phyloP scores from a whole-genome alignment of 345 rosid genomes.

The Salix viminalis region DNA sequence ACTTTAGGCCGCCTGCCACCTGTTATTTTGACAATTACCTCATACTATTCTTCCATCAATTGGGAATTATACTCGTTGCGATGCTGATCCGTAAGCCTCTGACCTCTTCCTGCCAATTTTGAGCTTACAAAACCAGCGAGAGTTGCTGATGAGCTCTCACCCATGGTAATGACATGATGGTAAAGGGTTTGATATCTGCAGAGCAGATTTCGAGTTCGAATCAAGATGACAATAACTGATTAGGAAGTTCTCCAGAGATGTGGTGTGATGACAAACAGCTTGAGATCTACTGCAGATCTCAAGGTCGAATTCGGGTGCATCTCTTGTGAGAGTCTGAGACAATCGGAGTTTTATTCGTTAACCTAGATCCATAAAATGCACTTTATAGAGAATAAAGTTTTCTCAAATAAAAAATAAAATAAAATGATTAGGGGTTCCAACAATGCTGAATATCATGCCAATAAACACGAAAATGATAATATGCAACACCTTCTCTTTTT shows the following conservation, averaged over 20 bases:
- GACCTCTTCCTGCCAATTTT: neutral
- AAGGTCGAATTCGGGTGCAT: fast-evolving
- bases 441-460: slow-evolving; percentile 67
- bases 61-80: neutral
- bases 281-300: no score
- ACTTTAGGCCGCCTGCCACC: neutral
- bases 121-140: neutral
- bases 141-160: no score
- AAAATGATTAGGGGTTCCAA: slow-evolving; percentile 18
- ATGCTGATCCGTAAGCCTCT: slow-evolving; percentile 1
- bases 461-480: slow-evolving; percentile 36
- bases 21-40: neutral
- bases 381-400: no score
- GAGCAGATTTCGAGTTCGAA: no score
- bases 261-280: fast-evolving
- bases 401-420: fast-evolving
- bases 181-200: no score
- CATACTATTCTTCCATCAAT: neutral
- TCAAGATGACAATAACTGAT: no score
- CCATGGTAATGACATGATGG: no score
- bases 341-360: no score
- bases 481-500: no score
- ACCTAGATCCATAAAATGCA: fast-evolving
- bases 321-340: no score
- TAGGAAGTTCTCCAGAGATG: no score